A percentile compares a stretch with the other conserved stretches of the same genome.
Conservation (phyloP, 768 basidiomycete species). For the Cystoderma amianthinum region DNA sequence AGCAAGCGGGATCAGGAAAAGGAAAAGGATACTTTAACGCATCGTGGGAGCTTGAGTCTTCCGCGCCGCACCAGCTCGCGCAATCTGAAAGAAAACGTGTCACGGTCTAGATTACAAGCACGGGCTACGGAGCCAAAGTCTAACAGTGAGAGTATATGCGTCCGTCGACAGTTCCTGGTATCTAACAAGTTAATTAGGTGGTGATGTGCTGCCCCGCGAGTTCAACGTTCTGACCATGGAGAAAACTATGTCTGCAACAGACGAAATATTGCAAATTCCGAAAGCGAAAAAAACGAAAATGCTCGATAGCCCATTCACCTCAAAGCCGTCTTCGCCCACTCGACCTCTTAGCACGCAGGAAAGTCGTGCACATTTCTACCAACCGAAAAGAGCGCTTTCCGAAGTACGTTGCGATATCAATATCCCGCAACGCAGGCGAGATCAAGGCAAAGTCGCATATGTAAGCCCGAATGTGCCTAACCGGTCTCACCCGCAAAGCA, state of each 20-base stretch:
- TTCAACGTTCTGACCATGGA: too few species aligned
- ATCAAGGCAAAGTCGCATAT: too few species aligned
- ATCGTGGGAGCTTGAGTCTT: neutral
- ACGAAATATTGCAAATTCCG: neutral
- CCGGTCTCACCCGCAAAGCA: too few species aligned
- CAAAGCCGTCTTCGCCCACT: neutral
- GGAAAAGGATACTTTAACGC: too few species aligned
- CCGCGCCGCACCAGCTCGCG: neutral
- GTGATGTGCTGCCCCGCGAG: too few species aligned
- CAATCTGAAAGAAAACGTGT: conserved; percentile 1
- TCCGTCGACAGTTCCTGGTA: too few species aligned
- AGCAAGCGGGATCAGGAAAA: too few species aligned
- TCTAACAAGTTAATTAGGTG: neutral
- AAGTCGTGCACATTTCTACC: neutral
- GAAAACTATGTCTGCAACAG: neutral
- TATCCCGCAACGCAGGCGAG: too few species aligned
- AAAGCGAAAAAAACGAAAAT: neutral
- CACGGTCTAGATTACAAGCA: neutral
- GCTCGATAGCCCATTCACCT: conserved; percentile 1
- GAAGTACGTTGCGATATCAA: neutral
- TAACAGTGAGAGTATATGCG: neutral
- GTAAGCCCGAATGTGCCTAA: too few species aligned
- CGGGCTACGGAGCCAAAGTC: neutral
- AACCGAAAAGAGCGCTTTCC: neutral
- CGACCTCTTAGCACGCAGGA: neutral